Evolutionary conservation across 352 stramenopile species (phyloP).

Genomic region (Globisporangium abappressorium): DNA sequence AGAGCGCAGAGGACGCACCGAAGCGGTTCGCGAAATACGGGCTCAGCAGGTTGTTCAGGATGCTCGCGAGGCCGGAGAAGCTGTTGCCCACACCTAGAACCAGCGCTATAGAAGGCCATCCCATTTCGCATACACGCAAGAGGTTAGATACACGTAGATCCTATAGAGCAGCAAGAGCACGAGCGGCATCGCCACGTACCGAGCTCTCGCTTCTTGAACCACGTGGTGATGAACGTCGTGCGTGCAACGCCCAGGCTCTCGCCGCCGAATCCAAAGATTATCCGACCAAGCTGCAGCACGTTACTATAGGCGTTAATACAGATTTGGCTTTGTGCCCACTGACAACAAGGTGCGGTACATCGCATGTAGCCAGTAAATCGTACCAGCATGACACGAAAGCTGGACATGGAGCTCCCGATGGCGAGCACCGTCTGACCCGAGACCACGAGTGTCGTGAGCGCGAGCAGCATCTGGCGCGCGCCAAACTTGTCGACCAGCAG

Average conservation of each 20-base stretch:
- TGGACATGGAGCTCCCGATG: conserved; percentile 45
- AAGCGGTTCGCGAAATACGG: conserved; percentile 60
- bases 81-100: conserved; percentile 79
- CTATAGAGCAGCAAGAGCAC: neutral
- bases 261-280: conserved; percentile 83
- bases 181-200: conserved; percentile 17
- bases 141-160: neutral
- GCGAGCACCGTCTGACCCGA: conserved; percentile 68
- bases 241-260: conserved; percentile 77
- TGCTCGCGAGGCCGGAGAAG: conserved; percentile 63
- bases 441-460: conserved; percentile 61
- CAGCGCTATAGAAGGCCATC: conserved; percentile 36
- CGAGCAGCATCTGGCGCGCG: conserved; percentile 48
- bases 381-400: conserved; percentile 47
- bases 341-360: neutral
- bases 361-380: neutral
- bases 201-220: conserved; percentile 81
- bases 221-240: conserved; percentile 69
- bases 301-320: too few species aligned
- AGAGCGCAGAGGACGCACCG: conserved; percentile 57
- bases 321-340: neutral
- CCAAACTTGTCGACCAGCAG: conserved; percentile 72
- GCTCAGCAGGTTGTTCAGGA: conserved; percentile 78
- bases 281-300: conserved; percentile 49
- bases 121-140: neutral